These are phyloP conservation scores for Annona squamosa DNA, from an alignment of 164 flowering plant genomes.

Conservation along the genomic window DNA sequence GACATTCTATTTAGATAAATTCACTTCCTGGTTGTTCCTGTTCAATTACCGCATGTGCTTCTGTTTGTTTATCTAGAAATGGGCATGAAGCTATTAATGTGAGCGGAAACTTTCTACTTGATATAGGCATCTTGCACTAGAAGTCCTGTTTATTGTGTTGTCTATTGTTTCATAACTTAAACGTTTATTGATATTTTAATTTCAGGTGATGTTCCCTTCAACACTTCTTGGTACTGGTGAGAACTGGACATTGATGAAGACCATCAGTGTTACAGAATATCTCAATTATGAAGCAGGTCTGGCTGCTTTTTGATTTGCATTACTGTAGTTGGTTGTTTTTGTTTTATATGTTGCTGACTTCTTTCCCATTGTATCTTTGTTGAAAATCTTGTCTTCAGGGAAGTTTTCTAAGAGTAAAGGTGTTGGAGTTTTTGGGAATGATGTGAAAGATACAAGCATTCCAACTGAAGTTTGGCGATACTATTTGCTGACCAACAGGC, in stretches of 20 bases:
- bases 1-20: no score
- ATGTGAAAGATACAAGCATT: slow-evolving; percentile 83
- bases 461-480: slow-evolving; percentile 98
- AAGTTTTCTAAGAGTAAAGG: slow-evolving; percentile 80
- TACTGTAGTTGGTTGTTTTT: neutral
- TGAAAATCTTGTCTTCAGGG: slow-evolving; percentile 32
- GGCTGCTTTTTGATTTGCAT: neutral
- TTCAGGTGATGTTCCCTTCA: slow-evolving; percentile 92
- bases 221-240: slow-evolving; percentile 85
- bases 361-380: neutral
- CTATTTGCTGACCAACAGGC: slow-evolving; percentile 84
- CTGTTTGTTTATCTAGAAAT: no score
- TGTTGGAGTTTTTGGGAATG: slow-evolving; percentile 91
- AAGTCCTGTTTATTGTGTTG: neutral
- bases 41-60: no score
- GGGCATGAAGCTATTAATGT: no score
- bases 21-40: no score
- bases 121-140: neutral
- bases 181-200: neutral
- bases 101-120: no score
- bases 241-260: slow-evolving; percentile 91
- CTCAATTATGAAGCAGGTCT: slow-evolving; percentile 86
- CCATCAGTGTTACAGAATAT: slow-evolving; percentile 90
- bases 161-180: neutral
- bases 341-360: neutral